phyloP scores from a whole-genome alignment of 2,329 filamentous ascomycete species.

The Aureobasidium namibiae region DNA sequence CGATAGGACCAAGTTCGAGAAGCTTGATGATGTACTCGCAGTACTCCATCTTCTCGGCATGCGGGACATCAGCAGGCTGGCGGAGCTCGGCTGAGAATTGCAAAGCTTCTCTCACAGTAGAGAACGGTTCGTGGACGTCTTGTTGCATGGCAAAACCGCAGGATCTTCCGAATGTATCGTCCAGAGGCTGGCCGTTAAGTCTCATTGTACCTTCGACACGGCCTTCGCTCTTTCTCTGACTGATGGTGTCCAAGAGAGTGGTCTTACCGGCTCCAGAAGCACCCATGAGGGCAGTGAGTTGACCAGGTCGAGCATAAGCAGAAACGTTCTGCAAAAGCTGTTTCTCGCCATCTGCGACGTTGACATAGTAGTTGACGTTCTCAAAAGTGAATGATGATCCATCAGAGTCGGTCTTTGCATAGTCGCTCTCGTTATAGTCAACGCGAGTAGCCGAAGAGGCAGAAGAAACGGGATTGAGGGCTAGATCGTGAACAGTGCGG shows the following conservation, averaged over 20 bases:
- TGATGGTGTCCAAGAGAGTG: slow-evolving; percentile 58
- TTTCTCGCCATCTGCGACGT: slow-evolving; percentile 42
- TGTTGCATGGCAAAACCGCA: slow-evolving; percentile 68
- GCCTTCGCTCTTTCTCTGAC: slow-evolving; percentile 51
- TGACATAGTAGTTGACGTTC: slow-evolving; percentile 47
- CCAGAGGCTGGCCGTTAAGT: slow-evolving; percentile 51
- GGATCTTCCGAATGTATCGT: slow-evolving; percentile 54
- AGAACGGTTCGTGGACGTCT: slow-evolving; percentile 50
- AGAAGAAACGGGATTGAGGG: not conserved
- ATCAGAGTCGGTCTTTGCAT: not conserved
- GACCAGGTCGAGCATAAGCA: slow-evolving; percentile 49
- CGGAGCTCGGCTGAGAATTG: slow-evolving; percentile 49
- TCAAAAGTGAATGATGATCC: slow-evolving; percentile 34
- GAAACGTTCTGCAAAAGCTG: slow-evolving; percentile 46
- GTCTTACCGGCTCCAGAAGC: slow-evolving; percentile 83
- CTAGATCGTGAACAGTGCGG: not conserved
- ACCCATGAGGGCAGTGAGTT: slow-evolving; percentile 59
- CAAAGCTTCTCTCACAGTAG: slow-evolving; percentile 49
- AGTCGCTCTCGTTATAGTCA: not conserved
- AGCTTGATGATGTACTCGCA: slow-evolving; percentile 61
- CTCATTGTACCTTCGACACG: slow-evolving; percentile 59
- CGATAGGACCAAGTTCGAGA: slow-evolving; percentile 57
- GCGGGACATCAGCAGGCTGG: slow-evolving; percentile 47
- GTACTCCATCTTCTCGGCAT: slow-evolving; percentile 53
- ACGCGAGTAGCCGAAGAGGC: not conserved